Conservation (phyloP, 2,329 filamentous ascomycete genomes). For the Penicillium sp. region DNA sequence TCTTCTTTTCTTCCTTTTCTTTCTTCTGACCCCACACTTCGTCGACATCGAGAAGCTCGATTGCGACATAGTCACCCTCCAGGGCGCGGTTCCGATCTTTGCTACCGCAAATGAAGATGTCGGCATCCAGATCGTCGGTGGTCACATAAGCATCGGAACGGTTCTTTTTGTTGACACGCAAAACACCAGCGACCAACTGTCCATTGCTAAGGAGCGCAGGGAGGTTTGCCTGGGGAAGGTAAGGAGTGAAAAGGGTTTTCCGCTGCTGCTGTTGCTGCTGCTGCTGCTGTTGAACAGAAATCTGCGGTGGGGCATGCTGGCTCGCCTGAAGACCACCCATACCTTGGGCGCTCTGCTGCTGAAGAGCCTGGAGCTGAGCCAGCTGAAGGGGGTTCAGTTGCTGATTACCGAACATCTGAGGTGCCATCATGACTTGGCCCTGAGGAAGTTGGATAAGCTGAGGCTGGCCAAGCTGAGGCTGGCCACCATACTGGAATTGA, state of each 20-base stretch:
- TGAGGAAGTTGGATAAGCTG: slow-evolving; percentile 82
- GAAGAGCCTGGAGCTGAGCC: slow-evolving; percentile 85
- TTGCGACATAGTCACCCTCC: slow-evolving; percentile 91
- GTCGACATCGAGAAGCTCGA: slow-evolving; percentile 95
- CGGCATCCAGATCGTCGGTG: slow-evolving; percentile 88
- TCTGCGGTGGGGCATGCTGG: slow-evolving; percentile 68
- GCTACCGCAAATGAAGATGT: slow-evolving; percentile 99
- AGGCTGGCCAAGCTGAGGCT: slow-evolving; percentile 62
- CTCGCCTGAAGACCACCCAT: slow-evolving; percentile 67
- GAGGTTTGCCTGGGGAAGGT: slow-evolving; percentile 89
- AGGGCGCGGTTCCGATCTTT: slow-evolving; percentile 97
- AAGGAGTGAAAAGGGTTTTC: slow-evolving; percentile 98
- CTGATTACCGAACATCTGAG: slow-evolving; percentile 80
- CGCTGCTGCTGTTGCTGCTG: slow-evolving; percentile 79
- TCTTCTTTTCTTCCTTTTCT: slow-evolving; percentile 99
- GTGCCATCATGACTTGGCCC: slow-evolving; percentile 79
- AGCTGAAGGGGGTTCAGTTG: slow-evolving; percentile 85
- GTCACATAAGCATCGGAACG: slow-evolving; percentile 97
- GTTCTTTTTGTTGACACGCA: slow-evolving; percentile 99
- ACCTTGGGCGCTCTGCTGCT: slow-evolving; percentile 80
- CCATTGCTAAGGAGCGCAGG: slow-evolving; percentile 88
- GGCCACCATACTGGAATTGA: slow-evolving; percentile 73
- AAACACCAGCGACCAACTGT: slow-evolving; percentile 91
- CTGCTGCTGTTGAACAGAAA: slow-evolving; percentile 58
- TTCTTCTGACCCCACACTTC: slow-evolving; percentile 99